Evolutionary conservation across 2,329 filamentous ascomycete genomes (phyloP).

Genomic region (Trichoderma cornu-damae): DNA sequence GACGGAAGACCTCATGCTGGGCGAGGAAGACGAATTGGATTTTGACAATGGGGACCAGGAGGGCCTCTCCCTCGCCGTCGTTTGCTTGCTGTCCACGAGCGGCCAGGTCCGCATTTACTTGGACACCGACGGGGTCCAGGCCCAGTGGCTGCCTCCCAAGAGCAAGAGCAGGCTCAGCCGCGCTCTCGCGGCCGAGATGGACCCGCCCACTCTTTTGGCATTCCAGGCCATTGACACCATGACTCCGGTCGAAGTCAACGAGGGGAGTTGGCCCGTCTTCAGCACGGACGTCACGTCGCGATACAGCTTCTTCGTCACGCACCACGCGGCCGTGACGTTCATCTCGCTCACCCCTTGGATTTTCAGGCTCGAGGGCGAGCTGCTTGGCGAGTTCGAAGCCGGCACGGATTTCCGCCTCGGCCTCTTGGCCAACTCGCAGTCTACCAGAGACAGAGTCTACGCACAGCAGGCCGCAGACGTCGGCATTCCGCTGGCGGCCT

Average conservation of each 20-base stretch:
- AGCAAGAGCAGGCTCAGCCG: constrained; percentile 45
- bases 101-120: constrained; percentile 58
- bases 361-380: constrained; percentile 57
- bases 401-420: constrained; percentile 59
- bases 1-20: constrained; percentile 55
- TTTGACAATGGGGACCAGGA: constrained; percentile 52
- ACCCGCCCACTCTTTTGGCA: constrained; percentile 49
- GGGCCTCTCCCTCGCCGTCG: constrained; percentile 54
- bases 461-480: constrained; percentile 46
- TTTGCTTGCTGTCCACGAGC: constrained; percentile 57
- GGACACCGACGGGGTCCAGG: constrained; percentile 57
- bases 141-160: constrained; percentile 60
- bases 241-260: constrained; percentile 48
- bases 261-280: constrained; percentile 59
- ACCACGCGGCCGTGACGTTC: constrained; percentile 55
- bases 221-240: constrained; percentile 61
- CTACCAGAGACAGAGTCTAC: constrained; percentile 53
- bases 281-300: constrained; percentile 56
- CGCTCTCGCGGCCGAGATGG: constrained; percentile 34
- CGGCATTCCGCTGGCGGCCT: constrained; percentile 48
- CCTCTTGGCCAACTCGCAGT: constrained; percentile 54
- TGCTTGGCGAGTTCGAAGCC: constrained; percentile 50
- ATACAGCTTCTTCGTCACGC: constrained; percentile 59
- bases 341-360: constrained; percentile 59
- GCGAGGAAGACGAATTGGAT: constrained; percentile 59